Conservation (phyloP, 305 asterid species). For the Fraxinus baroniana region DNA sequence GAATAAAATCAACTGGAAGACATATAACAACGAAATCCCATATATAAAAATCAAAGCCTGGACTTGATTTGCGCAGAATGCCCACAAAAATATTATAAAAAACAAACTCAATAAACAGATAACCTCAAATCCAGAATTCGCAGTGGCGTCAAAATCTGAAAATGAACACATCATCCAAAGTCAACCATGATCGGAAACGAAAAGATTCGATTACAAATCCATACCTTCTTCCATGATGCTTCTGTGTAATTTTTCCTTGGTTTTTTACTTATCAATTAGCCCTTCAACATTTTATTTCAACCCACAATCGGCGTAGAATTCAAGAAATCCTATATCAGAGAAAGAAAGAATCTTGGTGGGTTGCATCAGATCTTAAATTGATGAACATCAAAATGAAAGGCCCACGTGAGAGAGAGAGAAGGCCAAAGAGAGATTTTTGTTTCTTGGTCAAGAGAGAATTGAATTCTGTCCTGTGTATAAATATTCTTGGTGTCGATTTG, state of each 20-base stretch:
- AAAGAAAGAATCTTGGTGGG: conserved; percentile 29
- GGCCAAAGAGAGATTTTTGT: not conserved
- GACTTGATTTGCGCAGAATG: not conserved
- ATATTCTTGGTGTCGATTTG: conserved; percentile 14
- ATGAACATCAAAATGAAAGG: conserved; percentile 18
- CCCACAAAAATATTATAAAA: not conserved
- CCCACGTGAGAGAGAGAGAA: conserved; percentile 6
- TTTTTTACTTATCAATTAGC: not conserved
- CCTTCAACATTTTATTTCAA: conserved; percentile 23
- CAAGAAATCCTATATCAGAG: conserved; percentile 29
- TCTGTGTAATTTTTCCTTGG: not conserved
- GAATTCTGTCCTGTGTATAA: not conserved
- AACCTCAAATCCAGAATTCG: conserved; percentile 21
- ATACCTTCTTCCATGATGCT: conserved; percentile 45
- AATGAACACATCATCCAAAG: conserved; percentile 9
- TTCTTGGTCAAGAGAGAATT: conserved; percentile 15
- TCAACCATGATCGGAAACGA: conserved; percentile 23
- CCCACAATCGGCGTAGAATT: conserved; percentile 40
- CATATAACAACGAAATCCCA: conserved; percentile 5
- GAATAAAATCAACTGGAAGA: conserved; percentile 9
- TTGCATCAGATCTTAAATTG: conserved; percentile 24
- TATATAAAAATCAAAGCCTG: conserved; percentile 16
- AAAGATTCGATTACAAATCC: not conserved
- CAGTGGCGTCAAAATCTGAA: conserved; percentile 2
- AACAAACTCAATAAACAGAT: not conserved